Base-by-base conservation (phyloP, 208 protist genomes). In the Wallacemonas sp. region DNA sequence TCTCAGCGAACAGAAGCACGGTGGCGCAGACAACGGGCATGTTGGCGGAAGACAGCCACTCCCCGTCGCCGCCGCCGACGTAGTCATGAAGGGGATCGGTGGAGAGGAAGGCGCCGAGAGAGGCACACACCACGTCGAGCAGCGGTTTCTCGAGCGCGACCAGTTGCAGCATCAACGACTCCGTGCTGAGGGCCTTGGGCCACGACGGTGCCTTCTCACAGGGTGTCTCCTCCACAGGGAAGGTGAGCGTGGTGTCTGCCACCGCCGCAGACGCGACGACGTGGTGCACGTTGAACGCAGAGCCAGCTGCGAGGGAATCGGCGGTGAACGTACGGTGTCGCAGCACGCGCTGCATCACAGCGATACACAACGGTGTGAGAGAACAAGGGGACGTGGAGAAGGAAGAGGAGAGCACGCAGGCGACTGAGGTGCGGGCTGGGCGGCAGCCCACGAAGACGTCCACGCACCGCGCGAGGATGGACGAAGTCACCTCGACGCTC, bases 381-480 rank as follows among this genome's bases (percentile, higher is more conserved):
- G n/a, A n/a, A n/a, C n/a, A n/a, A n/a, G n/a, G n/a, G n/a, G n/a
- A n/a, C n/a, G n/a, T n/a, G n/a, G n/a, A n/a, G n/a, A n/a, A n/a
- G n/a, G n/a, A n/a, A n/a, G n/a, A n/a, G n/a, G n/a, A n/a, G n/a
- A n/a, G n/a, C n/a, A n/a, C n/a, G n/a, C n/a, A n/a, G n/a, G n/a
- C n/a, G n/a, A n/a, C n/a, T n/a, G n/a, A n/a, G n/a, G n/a, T n/a
- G n/a, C n/a, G n/a, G n/a, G n/a, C n/a, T n/a, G n/a, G n/a, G n/a
- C n/a, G n/a, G n/a, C n/a, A n/a, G n/a, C n/a, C n/a, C n/a, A n/a
- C n/a, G 15, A 48, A 26, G 22, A 15, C 50, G 44, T 79, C 68
- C 9, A 60, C 41, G 37, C 33, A 75, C 8, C 65, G 67, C 12
- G 69, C 38, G 26, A 66, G 55, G 13, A 32, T 48, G 34, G 33